Evolutionary conservation across 306 rosid species (phyloP), one percentile per base, ranked within the genome.

Genomic region (Senna siamea): DNA sequence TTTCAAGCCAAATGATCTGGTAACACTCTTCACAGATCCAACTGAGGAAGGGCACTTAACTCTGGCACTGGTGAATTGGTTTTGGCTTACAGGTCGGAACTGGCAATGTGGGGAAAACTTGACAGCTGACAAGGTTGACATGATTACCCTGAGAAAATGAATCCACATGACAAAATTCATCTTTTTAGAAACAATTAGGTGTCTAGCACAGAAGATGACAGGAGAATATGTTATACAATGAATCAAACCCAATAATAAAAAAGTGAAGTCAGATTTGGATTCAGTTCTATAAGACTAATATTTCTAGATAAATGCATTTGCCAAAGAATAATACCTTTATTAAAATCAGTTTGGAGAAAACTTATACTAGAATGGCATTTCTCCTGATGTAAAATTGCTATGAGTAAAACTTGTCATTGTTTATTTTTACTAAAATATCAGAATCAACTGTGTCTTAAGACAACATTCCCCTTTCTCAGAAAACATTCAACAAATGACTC

Each of bases 61-160:
- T 10, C 44, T 40, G 66, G 88, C 60, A 78, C 76, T 47, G 41
- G 65, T 46, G 53, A 75, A 37, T 44, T 23, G 76, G 37, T 47
- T 79, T 66, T 22, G 81, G 60, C 58, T 79, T 23, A 79, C 54
- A 17, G 54, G 43, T 69, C 74, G 89, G 51, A 85, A 12, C 85
- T 67, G 50, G 75, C 85, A 85, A 12, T 17, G 72, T 13, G 90
- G 73, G 18, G 89, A 77, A 63, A 82, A 64, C 9, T 22, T 84
- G 74, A 85, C 77, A 66, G 84, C 44, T 59, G 93, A 55, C 88
- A 86, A 54, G 82, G 93, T 80, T 78, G 90, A 72, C 90, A 87
- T 86, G 73, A 32, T 74, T 53, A 22, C 50, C 85, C 88, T 88
- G 80, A 7, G 40, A 37, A 76, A 79, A 80, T 76, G 67, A 70